Evolutionary conservation across 495 filamentous ascomycete genomes (phyloP).

Genomic region (Friedmanniomyces endolithicus): DNA sequence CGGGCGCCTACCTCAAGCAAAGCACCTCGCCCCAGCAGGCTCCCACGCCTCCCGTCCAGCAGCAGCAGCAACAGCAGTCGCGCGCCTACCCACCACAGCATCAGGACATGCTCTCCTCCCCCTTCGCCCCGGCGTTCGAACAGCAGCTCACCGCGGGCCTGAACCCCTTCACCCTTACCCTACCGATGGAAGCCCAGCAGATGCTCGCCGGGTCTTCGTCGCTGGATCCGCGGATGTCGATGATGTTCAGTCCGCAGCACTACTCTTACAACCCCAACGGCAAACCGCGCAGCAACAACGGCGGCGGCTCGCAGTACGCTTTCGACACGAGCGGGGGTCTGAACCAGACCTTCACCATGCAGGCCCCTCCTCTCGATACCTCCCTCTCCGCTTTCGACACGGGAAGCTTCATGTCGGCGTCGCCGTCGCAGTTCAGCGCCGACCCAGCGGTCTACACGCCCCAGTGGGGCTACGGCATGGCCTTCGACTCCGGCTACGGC

Average conservation of each 20-base stretch:
- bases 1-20: not conserved
- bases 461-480: not conserved
- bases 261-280: conserved; percentile 31
- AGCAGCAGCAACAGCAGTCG: not conserved
- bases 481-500: not conserved
- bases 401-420: not conserved
- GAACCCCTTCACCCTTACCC: conserved; percentile 32
- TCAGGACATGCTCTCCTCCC: not conserved
- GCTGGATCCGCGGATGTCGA: conserved; percentile 10
- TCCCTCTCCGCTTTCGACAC: not conserved
- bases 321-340: conserved; percentile 17
- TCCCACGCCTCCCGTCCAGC: not conserved
- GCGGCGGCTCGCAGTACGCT: not conserved
- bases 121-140: conserved; percentile 4
- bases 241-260: conserved; percentile 8
- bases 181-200: conserved; percentile 40
- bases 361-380: conserved; percentile 11
- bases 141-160: conserved; percentile 1
- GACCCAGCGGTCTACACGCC: not conserved
- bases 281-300: not conserved
- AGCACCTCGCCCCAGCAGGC: conserved; percentile 9
- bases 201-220: conserved; percentile 31
- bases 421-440: not conserved
- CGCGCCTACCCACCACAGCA: not conserved
- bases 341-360: conserved; percentile 21